These are phyloP conservation scores for Craterostigma plantagineum DNA, from an alignment of 257 asterid genomes.

Conservation along the genomic window DNA sequence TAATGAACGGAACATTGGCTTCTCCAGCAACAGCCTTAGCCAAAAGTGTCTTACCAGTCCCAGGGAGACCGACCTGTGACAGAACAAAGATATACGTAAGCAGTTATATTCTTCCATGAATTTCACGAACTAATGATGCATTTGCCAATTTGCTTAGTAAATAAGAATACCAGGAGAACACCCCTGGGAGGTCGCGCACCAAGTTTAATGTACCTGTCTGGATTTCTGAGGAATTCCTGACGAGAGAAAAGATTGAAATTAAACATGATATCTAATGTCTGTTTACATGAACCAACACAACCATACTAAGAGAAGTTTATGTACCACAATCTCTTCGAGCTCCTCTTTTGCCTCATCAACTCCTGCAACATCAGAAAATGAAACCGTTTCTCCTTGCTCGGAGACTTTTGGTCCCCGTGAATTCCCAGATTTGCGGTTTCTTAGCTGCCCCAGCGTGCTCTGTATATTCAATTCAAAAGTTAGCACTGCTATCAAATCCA, in stretches of 20 bases:
- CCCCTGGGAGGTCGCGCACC: conserved; percentile 99
- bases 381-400: conserved; percentile 70
- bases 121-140: background rate
- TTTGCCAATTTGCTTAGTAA: conserved; percentile 6
- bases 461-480: conserved; percentile 13
- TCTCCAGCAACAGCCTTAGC: conserved; percentile 99
- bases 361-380: conserved; percentile 97
- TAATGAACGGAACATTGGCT: conserved; percentile 94
- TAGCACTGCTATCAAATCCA: conserved; percentile 9
- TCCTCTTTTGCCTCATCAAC: conserved; percentile 99
- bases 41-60: conserved; percentile 97
- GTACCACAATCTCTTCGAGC: conserved; percentile 96
- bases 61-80: conserved; percentile 89
- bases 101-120: background rate
- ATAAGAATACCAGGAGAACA: conserved; percentile 78
- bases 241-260: conserved; percentile 5
- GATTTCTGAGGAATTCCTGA: conserved; percentile 94
- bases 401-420: conserved; percentile 57
- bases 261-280: background rate
- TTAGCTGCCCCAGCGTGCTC: conserved; percentile 79
- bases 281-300: background rate
- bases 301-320: conserved; percentile 4
- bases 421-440: conserved; percentile 72
- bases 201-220: conserved; percentile 68
- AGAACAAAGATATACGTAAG: conserved; percentile 5